These are phyloP conservation scores for Agaricus subrufescens DNA, from an alignment of 768 basidiomycete species.

Conservation along the genomic window DNA sequence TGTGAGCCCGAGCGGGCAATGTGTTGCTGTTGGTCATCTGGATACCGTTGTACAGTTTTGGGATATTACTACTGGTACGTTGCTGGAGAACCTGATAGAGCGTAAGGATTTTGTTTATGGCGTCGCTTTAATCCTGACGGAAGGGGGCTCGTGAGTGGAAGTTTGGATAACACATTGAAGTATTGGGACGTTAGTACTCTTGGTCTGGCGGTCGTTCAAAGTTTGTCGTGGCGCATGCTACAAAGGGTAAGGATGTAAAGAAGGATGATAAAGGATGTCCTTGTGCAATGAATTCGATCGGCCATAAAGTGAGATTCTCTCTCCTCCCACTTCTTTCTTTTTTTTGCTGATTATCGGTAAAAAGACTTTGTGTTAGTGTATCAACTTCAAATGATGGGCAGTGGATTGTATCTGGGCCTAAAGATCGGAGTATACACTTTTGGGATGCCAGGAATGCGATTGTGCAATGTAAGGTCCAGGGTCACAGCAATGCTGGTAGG, in stretches of 20 bases:
- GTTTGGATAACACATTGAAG: constrained; percentile 79
- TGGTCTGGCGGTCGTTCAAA: constrained; percentile 54
- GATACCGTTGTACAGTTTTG: constrained; percentile 73
- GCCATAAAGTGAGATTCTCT: constrained; percentile 61
- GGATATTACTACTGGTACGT: constrained; percentile 57
- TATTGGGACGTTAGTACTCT: constrained; percentile 81
- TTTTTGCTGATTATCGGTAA: constrained; percentile 12
- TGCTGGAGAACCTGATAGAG: constrained; percentile 69
- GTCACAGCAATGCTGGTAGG: constrained; percentile 24
- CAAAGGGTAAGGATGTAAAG: constrained; percentile 51
- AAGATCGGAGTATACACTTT: constrained; percentile 80
- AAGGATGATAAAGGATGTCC: constrained; percentile 37
- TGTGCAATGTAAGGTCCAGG: constrained; percentile 75
- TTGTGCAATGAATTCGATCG: constrained; percentile 74
- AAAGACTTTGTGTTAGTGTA: constrained; percentile 45
- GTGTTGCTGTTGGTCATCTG: constrained; percentile 58
- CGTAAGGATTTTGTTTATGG: constrained; percentile 80
- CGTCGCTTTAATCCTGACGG: constrained; percentile 93
- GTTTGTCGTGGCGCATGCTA: neutral
- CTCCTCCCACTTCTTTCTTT: neutral
- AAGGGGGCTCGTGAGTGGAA: constrained; percentile 82
- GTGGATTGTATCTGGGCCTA: constrained; percentile 72
- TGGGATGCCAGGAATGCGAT: constrained; percentile 56
- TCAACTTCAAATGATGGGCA: constrained; percentile 73
- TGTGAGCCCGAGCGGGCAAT: constrained; percentile 65